These are phyloP conservation scores for Pulveroboletus ravenelii DNA, from an alignment of 768 basidiomycete species.

Conservation along the genomic window DNA sequence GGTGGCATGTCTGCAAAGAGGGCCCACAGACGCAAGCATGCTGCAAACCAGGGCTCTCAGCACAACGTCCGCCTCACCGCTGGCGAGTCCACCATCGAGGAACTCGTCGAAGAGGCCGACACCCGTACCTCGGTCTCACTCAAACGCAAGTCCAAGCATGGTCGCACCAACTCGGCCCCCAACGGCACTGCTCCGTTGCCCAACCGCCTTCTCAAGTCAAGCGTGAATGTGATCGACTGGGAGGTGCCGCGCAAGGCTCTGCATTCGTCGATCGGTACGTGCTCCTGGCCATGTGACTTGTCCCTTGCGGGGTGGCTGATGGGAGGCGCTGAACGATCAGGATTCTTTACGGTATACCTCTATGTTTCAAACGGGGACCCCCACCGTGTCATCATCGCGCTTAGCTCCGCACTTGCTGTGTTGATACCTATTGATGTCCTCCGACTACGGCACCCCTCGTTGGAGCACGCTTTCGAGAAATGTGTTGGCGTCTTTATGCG, in stretches of 20 bases:
- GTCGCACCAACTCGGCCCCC: constrained; percentile 4
- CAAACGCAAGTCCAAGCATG: constrained; percentile 16
- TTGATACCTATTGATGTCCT: constrained; percentile 74
- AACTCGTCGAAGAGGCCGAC: constrained; percentile 23
- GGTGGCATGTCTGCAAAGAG: constrained; percentile 37
- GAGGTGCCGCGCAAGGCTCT: constrained; percentile 86
- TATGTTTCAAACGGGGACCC: constrained; percentile 48
- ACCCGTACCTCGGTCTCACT: constrained; percentile 11
- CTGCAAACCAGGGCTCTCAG: constrained; percentile 25
- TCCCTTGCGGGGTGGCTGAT: not conserved
- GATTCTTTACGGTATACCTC: constrained; percentile 60
- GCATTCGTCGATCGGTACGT: constrained; percentile 85
- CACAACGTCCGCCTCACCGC: constrained; percentile 3
- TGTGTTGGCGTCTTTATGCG: constrained; percentile 83
- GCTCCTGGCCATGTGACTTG: constrained; percentile 1
- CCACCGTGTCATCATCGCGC: constrained; percentile 50
- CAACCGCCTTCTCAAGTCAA: constrained; percentile 9
- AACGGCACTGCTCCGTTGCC: constrained; percentile 7
- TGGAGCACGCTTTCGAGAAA: constrained; percentile 68
- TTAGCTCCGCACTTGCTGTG: constrained; percentile 62
- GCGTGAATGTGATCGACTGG: constrained; percentile 53
- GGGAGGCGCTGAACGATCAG: constrained; percentile 29
- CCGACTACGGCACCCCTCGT: constrained; percentile 58
- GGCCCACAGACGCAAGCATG: constrained; percentile 19
- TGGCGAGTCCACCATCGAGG: constrained; percentile 20